Evolutionary conservation across 768 basidiomycete species (phyloP).

Genomic region (Pleurotus citrinopileatus): DNA sequence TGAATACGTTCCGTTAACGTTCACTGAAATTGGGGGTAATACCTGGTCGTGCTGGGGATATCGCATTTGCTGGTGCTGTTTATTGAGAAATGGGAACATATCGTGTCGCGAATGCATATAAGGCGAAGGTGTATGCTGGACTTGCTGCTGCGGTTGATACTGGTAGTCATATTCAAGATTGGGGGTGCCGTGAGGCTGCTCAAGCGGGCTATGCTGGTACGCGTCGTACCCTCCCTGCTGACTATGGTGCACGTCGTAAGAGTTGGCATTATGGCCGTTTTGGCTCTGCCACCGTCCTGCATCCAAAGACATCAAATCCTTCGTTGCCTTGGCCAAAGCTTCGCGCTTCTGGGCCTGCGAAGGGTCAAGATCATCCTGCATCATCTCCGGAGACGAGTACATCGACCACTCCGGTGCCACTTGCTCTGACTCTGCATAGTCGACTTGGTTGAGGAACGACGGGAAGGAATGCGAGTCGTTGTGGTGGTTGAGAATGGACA

Average conservation of each 20-base stretch:
- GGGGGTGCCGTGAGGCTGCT: constrained; percentile 8
- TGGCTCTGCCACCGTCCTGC: constrained; percentile 33
- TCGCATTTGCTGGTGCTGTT: constrained; percentile 5
- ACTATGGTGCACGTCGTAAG: constrained; percentile 13
- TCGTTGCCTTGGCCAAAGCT: constrained; percentile 74
- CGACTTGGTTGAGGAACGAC: constrained; percentile 60
- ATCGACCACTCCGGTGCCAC: constrained; percentile 48
- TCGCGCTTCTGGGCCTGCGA: constrained; percentile 47
- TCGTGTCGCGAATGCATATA: constrained; percentile 8
- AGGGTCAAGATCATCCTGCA: constrained; percentile 44
- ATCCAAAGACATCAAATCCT: constrained; percentile 79
- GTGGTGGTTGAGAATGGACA: constrained; percentile 66
- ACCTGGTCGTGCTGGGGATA: constrained; percentile 6
- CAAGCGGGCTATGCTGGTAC: constrained; percentile 15
- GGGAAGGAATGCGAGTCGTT: constrained; percentile 67
- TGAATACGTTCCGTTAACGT: constrained; percentile 1
- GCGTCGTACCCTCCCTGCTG: constrained; percentile 16
- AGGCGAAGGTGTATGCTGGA: constrained; percentile 12
- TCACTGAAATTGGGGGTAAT: constrained; percentile 3
- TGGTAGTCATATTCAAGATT: constrained; percentile 20
- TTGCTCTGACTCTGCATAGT: constrained; percentile 35
- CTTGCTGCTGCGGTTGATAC: constrained; percentile 19
- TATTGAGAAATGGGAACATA: constrained; percentile 13
- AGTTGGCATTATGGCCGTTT: constrained; percentile 18
- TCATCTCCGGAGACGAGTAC: constrained; percentile 30